Base-by-base conservation (phyloP, 106 monocot genomes). In the Chionographis japonica region DNA sequence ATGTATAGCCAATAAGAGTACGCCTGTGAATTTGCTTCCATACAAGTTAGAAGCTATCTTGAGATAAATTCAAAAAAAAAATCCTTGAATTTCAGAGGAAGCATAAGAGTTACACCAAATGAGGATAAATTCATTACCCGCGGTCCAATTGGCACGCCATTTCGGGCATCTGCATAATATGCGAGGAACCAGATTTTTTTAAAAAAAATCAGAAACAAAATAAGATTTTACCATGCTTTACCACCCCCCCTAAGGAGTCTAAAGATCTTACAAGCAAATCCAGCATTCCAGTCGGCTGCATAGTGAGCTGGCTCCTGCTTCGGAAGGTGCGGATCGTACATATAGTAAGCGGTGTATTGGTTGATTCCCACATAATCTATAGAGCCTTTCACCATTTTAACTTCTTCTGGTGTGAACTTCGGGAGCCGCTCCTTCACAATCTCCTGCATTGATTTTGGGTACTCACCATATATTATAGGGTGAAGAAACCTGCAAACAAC, bases 271-370 rank as follows among this genome's bases (percentile, higher is more conserved):
- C 97, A 90, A 69, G 83, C 80, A 79, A 80, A 93, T 69, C 80
- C 77, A 58, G 52, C 84, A 62, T 85, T 80, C 98, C 98, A 98
- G 60, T 98, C 98, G 12, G 40, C n/a, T 56, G 80, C 80, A 64
- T 98, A 98, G 52, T 85, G 61, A 17, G 66, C 71, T 15, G 85
- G 60, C 4, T 40, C 15, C 50, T 60, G 78, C 15, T 52, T 55
- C 1, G 84, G 75, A 38, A 64, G 37, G 67, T 85, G 86, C 2
- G 75, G 80, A 67, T 88, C 77, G 59, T 41, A 86, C 83, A 88
- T 86, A 72, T 97, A 97, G 70, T 92, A 89, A 61, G 87, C n/a
- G 12, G 97, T 97, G 77, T 97, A 97, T 13, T 97, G 89, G 59
- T 97, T 97, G 52, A 97, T 79, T 15, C 97, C 97, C 13, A 97